Evolutionary conservation across 352 stramenopile species (phyloP).

Genomic region (Peronosclerospora sorghi): DNA sequence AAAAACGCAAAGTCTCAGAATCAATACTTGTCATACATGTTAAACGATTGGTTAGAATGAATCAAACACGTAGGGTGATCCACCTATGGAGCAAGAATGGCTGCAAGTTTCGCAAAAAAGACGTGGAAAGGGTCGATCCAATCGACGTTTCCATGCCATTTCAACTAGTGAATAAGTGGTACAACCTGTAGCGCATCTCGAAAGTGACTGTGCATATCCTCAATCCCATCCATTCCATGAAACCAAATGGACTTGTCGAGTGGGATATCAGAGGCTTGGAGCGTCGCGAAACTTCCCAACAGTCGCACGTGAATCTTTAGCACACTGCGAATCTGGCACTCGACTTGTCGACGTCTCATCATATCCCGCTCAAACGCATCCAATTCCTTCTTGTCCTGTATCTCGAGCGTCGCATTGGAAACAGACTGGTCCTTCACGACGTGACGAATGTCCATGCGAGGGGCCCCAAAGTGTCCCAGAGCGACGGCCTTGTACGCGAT

Average conservation of each 20-base stretch:
- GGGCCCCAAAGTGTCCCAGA: slow-evolving; percentile 37
- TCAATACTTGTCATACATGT: no score
- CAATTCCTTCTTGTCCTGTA: slow-evolving; percentile 46
- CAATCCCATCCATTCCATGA: slow-evolving; percentile 49
- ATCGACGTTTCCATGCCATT: no score
- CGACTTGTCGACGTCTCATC: slow-evolving; percentile 30
- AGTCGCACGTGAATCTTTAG: slow-evolving; percentile 44
- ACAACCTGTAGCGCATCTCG: no score
- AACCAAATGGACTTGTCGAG: slow-evolving; percentile 50
- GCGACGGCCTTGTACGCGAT: slow-evolving; percentile 30
- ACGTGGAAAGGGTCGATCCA: no score
- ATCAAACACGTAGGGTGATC: no score
- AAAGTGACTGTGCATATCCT: slow-evolving; percentile 49
- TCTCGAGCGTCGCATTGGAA: slow-evolving; percentile 36
- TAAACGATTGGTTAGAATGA: no score
- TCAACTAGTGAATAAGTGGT: no score
- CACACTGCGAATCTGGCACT: slow-evolving; percentile 38
- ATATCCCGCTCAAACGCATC: slow-evolving; percentile 57
- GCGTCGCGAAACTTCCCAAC: slow-evolving; percentile 33
- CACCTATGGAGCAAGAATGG: no score
- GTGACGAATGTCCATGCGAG: slow-evolving; percentile 37
- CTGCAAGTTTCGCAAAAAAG: no score
- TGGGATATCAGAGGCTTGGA: slow-evolving; percentile 31
- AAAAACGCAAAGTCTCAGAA: no score
- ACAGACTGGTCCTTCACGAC: slow-evolving; percentile 41